Evolutionary conservation across 352 stramenopile genomes (phyloP).

Genomic region (Halophytophthora polymorphica): DNA sequence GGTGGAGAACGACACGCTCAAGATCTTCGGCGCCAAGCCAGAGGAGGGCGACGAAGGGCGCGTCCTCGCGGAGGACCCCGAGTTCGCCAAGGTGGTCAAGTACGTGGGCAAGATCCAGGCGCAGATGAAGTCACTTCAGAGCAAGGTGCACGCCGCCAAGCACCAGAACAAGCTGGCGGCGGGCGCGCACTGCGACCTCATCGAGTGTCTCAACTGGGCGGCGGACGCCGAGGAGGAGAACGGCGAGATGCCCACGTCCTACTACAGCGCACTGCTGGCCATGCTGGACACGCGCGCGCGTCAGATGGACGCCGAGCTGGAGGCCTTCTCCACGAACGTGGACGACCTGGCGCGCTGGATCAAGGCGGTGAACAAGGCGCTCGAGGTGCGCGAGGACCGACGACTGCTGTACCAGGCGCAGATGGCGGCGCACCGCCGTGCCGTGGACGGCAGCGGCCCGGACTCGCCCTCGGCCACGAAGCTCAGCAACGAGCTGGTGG

Average conservation of each 20-base stretch:
- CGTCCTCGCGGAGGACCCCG: slow-evolving; percentile 65
- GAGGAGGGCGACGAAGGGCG: slow-evolving; percentile 20
- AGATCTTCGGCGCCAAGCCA: slow-evolving; percentile 44
- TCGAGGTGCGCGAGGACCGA: slow-evolving; percentile 77
- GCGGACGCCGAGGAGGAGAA: slow-evolving; percentile 69
- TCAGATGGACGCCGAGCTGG: slow-evolving; percentile 73
- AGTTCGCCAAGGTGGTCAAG: slow-evolving; percentile 60
- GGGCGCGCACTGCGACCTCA: slow-evolving; percentile 80
- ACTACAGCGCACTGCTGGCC: slow-evolving; percentile 60
- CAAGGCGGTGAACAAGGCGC: slow-evolving; percentile 59
- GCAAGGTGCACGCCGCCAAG: slow-evolving; percentile 53
- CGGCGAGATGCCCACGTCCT: slow-evolving; percentile 53
- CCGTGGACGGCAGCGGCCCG: slow-evolving; percentile 21
- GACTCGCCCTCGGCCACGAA: slow-evolving; percentile 26
- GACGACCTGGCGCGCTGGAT: slow-evolving; percentile 79
- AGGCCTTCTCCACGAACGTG: slow-evolving; percentile 53
- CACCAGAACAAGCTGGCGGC: slow-evolving; percentile 70
- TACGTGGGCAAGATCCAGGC: slow-evolving; percentile 65
- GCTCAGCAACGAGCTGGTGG: slow-evolving; percentile 50
- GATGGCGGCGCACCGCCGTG: slow-evolving; percentile 43
- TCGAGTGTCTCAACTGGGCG: slow-evolving; percentile 66
- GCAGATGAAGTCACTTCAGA: slow-evolving; percentile 62
- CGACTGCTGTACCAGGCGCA: slow-evolving; percentile 78
- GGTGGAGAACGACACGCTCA: slow-evolving; percentile 76
- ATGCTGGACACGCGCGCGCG: slow-evolving; percentile 72